These are phyloP conservation scores for Stagonosporopsis vannaccii DNA, from an alignment of 2,329 filamentous ascomycete genomes.

Conservation along the genomic window DNA sequence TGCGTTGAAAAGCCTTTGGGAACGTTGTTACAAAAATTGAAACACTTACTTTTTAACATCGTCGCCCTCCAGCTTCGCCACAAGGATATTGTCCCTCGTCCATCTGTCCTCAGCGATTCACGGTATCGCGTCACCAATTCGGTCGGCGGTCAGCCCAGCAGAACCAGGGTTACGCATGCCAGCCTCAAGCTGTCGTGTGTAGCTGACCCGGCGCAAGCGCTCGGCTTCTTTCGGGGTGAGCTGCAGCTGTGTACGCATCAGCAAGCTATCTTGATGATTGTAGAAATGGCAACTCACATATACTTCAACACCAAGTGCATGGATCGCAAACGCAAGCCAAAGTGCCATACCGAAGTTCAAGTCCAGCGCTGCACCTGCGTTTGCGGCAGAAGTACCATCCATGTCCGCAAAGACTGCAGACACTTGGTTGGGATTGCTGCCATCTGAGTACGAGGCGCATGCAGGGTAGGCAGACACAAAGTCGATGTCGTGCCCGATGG, in stretches of 20 bases:
- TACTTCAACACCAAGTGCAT: constrained; percentile 50
- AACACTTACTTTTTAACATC: background rate
- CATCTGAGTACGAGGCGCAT: constrained; percentile 54
- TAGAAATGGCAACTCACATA: constrained; percentile 50
- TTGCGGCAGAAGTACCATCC: constrained; percentile 27
- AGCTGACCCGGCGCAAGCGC: constrained; percentile 63
- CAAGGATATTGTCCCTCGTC: background rate
- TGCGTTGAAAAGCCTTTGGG: background rate
- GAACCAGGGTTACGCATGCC: constrained; percentile 57
- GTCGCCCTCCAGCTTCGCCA: background rate
- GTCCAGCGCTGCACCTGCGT: constrained; percentile 55
- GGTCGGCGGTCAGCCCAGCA: constrained; percentile 37
- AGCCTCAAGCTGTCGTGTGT: constrained; percentile 63
- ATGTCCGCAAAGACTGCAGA: constrained; percentile 39
- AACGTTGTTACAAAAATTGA: background rate
- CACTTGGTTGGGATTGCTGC: constrained; percentile 27
- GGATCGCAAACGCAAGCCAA: constrained; percentile 62
- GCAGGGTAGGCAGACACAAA: constrained; percentile 51
- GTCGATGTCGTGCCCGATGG: constrained; percentile 24
- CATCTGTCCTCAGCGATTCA: constrained; percentile 21
- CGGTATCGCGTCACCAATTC: constrained; percentile 38
- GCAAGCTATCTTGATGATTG: background rate
- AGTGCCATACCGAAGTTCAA: constrained; percentile 60
- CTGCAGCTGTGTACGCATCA: constrained; percentile 24
- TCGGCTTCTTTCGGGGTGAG: constrained; percentile 62